Conservation (phyloP, 345 rosid species). For the Hibiscus trionum region DNA sequence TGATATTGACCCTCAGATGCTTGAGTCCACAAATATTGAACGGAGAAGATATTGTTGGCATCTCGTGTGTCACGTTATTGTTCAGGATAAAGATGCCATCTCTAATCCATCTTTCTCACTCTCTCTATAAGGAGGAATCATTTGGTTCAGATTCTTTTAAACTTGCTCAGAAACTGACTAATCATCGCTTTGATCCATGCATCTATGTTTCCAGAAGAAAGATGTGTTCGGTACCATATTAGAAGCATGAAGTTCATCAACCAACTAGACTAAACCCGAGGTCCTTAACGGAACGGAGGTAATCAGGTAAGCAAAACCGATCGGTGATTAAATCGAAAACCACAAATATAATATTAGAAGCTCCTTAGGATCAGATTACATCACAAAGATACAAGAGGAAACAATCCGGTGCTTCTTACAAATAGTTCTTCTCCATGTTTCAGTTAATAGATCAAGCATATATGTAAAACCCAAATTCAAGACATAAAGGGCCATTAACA, state of each 20-base stretch:
- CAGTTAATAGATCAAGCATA: slow-evolving; percentile 13
- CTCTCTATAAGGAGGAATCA: not conserved
- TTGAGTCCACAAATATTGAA: not conserved
- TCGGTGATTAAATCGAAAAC: not conserved
- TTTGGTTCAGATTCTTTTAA: not conserved
- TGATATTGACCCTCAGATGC: not conserved
- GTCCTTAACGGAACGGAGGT: not conserved
- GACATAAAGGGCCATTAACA: slow-evolving; percentile 21
- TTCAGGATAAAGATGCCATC: not conserved
- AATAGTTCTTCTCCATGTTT: slow-evolving; percentile 7
- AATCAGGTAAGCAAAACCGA: not conserved
- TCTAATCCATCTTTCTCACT: not conserved
- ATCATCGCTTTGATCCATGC: not conserved
- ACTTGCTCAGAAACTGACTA: not conserved
- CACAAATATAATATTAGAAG: slow-evolving; percentile 2
- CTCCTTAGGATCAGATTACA: slow-evolving; percentile 13
- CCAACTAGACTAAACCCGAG: not conserved
- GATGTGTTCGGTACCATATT: not conserved
- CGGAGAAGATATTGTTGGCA: not conserved
- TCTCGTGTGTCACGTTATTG: not conserved
- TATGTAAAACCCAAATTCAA: slow-evolving; percentile 15
- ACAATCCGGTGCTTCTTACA: slow-evolving; percentile 6
- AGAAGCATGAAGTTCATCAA: not conserved
- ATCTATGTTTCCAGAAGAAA: not conserved
- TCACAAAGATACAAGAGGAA: slow-evolving; percentile 13